Evolutionary conservation across 495 filamentous ascomycete genomes (phyloP).

Genomic region (Entonaema liquescens): DNA sequence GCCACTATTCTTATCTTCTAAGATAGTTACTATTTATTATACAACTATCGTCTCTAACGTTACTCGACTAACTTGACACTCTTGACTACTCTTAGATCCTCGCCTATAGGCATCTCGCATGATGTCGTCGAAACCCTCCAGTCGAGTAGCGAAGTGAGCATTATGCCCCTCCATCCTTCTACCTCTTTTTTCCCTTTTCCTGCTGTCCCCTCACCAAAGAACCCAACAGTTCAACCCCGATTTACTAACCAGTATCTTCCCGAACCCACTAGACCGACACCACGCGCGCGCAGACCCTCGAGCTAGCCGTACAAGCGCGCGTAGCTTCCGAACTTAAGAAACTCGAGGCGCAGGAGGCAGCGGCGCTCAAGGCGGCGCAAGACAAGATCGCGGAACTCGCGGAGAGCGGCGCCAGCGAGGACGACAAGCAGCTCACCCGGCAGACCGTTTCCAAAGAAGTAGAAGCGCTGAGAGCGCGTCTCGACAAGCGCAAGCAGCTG

Average conservation of each 20-base stretch:
- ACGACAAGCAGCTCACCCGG: slow-evolving; percentile 30
- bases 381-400: slow-evolving; percentile 62
- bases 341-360: slow-evolving; percentile 65
- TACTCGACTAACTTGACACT: slow-evolving; percentile 13
- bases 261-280: slow-evolving; percentile 73
- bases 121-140: slow-evolving; percentile 84
- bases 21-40: neutral
- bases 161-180: neutral
- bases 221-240: slow-evolving; percentile 5
- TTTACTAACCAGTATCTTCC: slow-evolving; percentile 12
- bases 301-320: slow-evolving; percentile 88
- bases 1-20: neutral
- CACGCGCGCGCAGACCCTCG: slow-evolving; percentile 80
- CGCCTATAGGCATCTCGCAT: slow-evolving; percentile 86
- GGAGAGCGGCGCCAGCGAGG: slow-evolving; percentile 11
- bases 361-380: slow-evolving; percentile 69
- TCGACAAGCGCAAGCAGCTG: slow-evolving; percentile 79
- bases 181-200: neutral
- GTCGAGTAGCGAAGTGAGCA: slow-evolving; percentile 80
- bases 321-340: slow-evolving; percentile 84
- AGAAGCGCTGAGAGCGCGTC: slow-evolving; percentile 73
- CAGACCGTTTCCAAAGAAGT: slow-evolving; percentile 69
- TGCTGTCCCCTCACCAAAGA: neutral
- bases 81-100: slow-evolving; percentile 63
- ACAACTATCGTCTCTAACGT: neutral